Base-by-base conservation (phyloP, 208 protist genomes). In the Wallacemonas rigidus region DNA sequence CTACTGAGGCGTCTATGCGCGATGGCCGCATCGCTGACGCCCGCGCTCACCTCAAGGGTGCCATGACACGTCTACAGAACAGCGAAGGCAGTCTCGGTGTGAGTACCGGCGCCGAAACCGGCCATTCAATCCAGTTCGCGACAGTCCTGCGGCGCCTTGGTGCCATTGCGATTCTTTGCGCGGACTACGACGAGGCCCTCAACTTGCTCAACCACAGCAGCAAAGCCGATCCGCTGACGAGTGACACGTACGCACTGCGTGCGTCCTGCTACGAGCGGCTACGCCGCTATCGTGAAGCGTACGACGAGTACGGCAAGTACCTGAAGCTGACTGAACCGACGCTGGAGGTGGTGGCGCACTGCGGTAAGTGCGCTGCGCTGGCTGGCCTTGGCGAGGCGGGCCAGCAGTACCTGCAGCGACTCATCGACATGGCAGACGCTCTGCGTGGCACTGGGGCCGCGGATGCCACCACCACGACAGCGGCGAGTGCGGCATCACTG, bases 241-340 rank as follows among this genome's bases (percentile, higher is more conserved):
- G 87, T 17, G 80, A 87, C 26, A 84, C 74, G 53, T 97, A 95
- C 71, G 80, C 82, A 43, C 71, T 94, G 51, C 87, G 92, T 61
- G 92, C 84, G 35, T 75, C 84, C 15, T 97, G 92, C 75, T 86
- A 85, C n/a, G 92, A 94, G 79, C 67, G 81, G 17, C 69, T 95
- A 40, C 68, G 68, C 12, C 75, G 77, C 54, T 75, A 79, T 44
- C 55, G 62, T 1, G 67, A 74, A 53, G 92, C 92, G 17, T 92
- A 85, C 67, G 82, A 84, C 38, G 89, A 97, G 77, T 95, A 91
- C 70, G 77, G 84, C 54, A 95, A 97, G 76, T 95, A 95, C 78
- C 78, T 97, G 56, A 89, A 83, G 69, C 76, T 97, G 45, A 80
- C 51, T 38, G 62, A 69, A 54, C 80, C 92, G 1, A 88, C 86